Base-by-base conservation (phyloP, 768 basidiomycete species). In the Mycena galopus region DNA sequence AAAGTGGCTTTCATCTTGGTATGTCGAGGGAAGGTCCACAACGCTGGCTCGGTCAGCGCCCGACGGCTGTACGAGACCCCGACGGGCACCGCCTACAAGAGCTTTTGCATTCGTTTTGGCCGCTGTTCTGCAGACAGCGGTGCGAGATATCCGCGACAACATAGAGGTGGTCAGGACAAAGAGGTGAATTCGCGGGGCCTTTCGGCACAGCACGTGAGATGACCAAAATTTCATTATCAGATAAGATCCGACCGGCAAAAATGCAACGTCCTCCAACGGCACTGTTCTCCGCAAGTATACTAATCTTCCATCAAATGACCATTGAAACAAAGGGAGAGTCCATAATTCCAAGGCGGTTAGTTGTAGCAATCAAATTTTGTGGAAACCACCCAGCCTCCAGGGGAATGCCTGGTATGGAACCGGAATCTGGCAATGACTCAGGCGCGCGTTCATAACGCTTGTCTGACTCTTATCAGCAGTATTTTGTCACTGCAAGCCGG, bases 11-110 rank as follows among this genome's bases (percentile, higher is more conserved):
- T 93, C 91, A 72, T 91, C 91, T 75, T 90, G 87, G 79, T 93
- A 93, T 5, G 89, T 87, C 39, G 92, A 89, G 27, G 94, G 94
- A 30, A 95, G 86, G 74, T 96, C 94, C 74, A 95, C 91, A 64
- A 96, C 89, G 77, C 90, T 94, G 32, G 94, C 94, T 79, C 93
- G 87, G 82, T 95, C 94, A 65, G 94, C 90, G 69, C 89, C 88
- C 6, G 95, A 94, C 17, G 94, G 94, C 77, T 95, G 94, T 42
- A 95, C 94, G 73, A 94, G 92, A 7, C 87, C 81, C 73, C 95
- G 86, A 73, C 85, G 85, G 51, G 83, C 78, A 58, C 77, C 80
- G 17, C 73, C 74, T 23, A 76, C 76, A 19, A 79, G 70, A 9
- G 83, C 73, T 30, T 81, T 72, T 47, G 78, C 61, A 8, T 58